A percentile compares a stretch with the other conserved stretches of the same genome.
Evolutionary conservation across 352 stramenopile genomes (phyloP).

Genomic region (Phytophthora pluvialis): DNA sequence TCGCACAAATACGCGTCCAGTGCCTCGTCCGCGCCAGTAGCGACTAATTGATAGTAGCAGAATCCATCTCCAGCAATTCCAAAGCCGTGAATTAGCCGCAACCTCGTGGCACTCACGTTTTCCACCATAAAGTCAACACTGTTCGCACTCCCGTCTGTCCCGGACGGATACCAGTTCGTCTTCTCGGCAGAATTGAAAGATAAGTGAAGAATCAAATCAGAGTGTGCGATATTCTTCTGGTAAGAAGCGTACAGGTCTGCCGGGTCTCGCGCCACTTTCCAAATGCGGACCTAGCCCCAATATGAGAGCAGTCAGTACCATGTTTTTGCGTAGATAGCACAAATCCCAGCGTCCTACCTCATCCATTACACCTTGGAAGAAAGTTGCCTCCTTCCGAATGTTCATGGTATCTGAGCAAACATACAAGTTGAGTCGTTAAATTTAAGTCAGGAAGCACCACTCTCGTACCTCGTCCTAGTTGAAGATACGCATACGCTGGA

Average conservation of each 20-base stretch:
- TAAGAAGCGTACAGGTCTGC: conserved; percentile 27
- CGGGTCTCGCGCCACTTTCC: conserved; percentile 28
- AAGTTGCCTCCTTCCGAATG: conserved; percentile 14
- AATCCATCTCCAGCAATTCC: conserved; percentile 36
- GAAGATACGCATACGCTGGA: conserved; percentile 33
- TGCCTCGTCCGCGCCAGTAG: neutral
- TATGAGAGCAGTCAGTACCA: neutral
- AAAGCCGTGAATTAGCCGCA: conserved; percentile 26
- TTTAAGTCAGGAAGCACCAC: neutral
- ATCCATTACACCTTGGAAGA: conserved; percentile 49
- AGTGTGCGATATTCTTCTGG: conserved; percentile 24
- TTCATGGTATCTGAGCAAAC: conserved; percentile 29
- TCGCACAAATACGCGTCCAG: conserved; percentile 21
- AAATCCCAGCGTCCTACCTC: conserved; percentile 38
- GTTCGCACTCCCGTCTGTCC: conserved; percentile 35
- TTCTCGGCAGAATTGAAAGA: conserved; percentile 37
- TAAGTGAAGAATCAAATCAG: conserved; percentile 40
- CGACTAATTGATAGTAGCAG: conserved; percentile 51
- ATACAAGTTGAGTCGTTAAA: neutral
- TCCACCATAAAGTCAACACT: conserved; percentile 52
- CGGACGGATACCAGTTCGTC: conserved; percentile 27
- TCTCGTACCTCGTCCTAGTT: conserved; percentile 52
- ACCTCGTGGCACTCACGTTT: conserved; percentile 22
- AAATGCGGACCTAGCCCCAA: conserved; percentile 42
- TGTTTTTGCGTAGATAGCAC: neutral